A percentile compares a stretch with the other conserved stretches of the same genome.
Evolutionary conservation across 2,329 filamentous ascomycete species (phyloP).

Genomic region (Microsporum ferrugineum): DNA sequence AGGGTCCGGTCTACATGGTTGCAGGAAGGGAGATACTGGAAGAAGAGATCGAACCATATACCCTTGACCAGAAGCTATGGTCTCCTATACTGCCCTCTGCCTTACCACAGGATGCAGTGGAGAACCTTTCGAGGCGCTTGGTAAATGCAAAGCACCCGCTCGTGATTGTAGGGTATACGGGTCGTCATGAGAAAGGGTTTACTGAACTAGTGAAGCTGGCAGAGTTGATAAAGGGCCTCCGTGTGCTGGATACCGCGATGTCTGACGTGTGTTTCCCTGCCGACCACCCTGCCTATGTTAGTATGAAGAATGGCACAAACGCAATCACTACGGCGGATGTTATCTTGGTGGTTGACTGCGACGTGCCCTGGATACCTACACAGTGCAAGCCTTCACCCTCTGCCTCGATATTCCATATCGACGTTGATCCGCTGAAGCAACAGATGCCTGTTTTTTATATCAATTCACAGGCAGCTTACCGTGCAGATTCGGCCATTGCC

Average conservation of each 20-base stretch:
- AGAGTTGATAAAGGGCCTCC: slow-evolving; percentile 37
- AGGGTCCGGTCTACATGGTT: slow-evolving; percentile 68
- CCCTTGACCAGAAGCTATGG: slow-evolving; percentile 59
- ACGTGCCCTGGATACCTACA: slow-evolving; percentile 89
- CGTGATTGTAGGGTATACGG: slow-evolving; percentile 41
- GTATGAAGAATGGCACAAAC: slow-evolving; percentile 65
- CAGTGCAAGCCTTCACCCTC: slow-evolving; percentile 48
- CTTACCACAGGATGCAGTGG: slow-evolving; percentile 39
- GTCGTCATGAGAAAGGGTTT: slow-evolving; percentile 35
- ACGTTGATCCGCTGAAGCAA: slow-evolving; percentile 57
- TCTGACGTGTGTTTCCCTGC: slow-evolving; percentile 43
- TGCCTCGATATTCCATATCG: slow-evolving; percentile 53
- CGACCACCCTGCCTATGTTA: slow-evolving; percentile 47
- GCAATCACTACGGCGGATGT: slow-evolving; percentile 66
- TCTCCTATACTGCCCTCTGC: slow-evolving; percentile 57
- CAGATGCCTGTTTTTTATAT: slow-evolving; percentile 66
- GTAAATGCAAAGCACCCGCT: slow-evolving; percentile 39
- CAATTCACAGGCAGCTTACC: slow-evolving; percentile 52
- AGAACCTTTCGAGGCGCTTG: slow-evolving; percentile 34
- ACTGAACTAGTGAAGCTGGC: slow-evolving; percentile 37
- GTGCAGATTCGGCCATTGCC: slow-evolving; percentile 52
- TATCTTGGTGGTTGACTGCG: slow-evolving; percentile 76
- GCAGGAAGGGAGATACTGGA: slow-evolving; percentile 76
- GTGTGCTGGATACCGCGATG: slow-evolving; percentile 43
- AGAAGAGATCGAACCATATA: slow-evolving; percentile 65